Base-by-base conservation (phyloP, 2,329 filamentous ascomycete genomes). In the Hymenotorrendiella dingleyae region DNA sequence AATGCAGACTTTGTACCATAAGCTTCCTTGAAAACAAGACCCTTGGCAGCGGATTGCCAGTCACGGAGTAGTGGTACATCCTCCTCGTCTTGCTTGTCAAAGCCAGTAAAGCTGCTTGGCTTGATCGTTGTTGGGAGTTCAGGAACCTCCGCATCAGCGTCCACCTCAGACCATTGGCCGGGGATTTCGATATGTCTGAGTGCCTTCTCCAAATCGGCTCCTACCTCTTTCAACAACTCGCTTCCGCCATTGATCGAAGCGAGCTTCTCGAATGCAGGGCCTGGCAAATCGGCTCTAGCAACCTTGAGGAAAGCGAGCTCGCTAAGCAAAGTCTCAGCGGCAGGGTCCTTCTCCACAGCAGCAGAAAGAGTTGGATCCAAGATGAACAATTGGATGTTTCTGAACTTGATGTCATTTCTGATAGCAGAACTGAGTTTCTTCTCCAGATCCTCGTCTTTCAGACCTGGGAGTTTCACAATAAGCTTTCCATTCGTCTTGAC, bases 11-110 rank as follows among this genome's bases (percentile, higher is more conserved):
- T 71, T 19, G 88, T 90, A 49, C 78, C 82, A 61, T 89, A 97
- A 1, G 88, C 91, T 67, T 98, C 93, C 72, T 94, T 95, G 77
- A 98, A 98, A 4, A 78, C 78, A 45, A 98, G 73, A 36, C 83
- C 86, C 72, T 94, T 93, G 48, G 91, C 93, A 38, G 82, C 86
- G 35, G 82, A 74, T 66, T 90, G 77, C 87, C 90, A 95, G 64
- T 84, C 76, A 56, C 78, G 77, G 47, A 94, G 76, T 3, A 82
- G 66, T 3, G 75, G 73, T 19, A 82, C 72, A 28, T 73, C 69
- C 64, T 94, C 88, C 0, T 66, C 54, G 57, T 94, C 86, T 30
- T 76, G 70, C 67, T 91, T 94, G 54, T 86, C 75, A 61, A 89
- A 94, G 2, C 80, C 66, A 39, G 77, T 76, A 61, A 98, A 97